These are phyloP conservation scores for Heritiera fomes DNA, from an alignment of 345 rosid genomes.

Conservation along the genomic window DNA sequence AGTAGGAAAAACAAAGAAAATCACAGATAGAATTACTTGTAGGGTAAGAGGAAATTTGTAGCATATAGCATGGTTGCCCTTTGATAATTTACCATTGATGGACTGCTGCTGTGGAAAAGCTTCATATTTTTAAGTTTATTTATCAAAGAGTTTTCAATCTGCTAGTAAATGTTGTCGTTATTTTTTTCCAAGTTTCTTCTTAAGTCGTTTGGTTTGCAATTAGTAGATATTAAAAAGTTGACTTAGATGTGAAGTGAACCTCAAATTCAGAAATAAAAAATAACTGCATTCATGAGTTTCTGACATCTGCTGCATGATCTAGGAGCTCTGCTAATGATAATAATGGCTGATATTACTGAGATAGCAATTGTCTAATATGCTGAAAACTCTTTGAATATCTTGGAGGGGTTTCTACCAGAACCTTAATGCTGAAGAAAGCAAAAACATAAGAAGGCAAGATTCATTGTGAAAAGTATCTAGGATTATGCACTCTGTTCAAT, in stretches of 20 bases:
- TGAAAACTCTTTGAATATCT: not conserved
- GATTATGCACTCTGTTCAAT: not conserved
- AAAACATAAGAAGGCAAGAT: not conserved
- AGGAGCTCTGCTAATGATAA: not conserved
- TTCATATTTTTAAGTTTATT: not conserved
- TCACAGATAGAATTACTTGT: not conserved
- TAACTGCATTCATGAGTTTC: not conserved
- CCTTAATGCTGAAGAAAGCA: not conserved
- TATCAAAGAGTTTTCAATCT: not conserved
- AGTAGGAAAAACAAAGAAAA: not conserved
- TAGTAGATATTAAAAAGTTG: not conserved
- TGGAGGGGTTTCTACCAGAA: not conserved
- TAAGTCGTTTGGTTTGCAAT: not conserved
- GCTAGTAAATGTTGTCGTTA: not conserved
- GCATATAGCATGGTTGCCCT: not conserved
- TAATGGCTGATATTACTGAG: not conserved
- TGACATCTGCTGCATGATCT: not conserved
- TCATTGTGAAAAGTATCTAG: constrained; percentile 2
- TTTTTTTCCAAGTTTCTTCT: not conserved
- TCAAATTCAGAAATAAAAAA: not conserved
- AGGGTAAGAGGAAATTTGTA: not conserved
- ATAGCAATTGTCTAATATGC: not conserved
- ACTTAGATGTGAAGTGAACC: not conserved
- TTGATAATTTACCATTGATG: not conserved
- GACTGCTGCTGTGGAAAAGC: constrained; percentile 4